phyloP scores from a whole-genome alignment of 768 basidiomycete species.

The Plicaturopsis crispa region DNA sequence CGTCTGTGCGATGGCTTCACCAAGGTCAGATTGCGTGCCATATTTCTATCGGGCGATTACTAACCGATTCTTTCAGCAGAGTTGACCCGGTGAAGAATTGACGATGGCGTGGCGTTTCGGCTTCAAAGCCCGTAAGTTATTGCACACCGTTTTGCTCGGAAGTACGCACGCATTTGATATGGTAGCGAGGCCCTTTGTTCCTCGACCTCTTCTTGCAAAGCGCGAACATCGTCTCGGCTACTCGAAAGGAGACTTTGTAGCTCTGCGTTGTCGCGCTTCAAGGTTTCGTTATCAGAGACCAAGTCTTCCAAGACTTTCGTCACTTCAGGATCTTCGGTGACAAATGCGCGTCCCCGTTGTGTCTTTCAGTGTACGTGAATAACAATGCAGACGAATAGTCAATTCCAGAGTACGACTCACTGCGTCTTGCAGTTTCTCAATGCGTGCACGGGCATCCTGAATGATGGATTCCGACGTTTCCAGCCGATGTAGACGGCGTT shows the following conservation, averaged over 20 bases:
- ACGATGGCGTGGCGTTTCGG: no score
- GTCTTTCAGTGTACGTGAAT: neutral
- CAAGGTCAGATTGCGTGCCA: no score
- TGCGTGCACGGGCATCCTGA: slow-evolving; percentile 52
- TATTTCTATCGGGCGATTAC: no score
- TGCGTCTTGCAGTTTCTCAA: slow-evolving; percentile 53
- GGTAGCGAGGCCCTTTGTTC: slow-evolving; percentile 52
- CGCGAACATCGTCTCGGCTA: slow-evolving; percentile 67
- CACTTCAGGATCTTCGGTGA: slow-evolving; percentile 48
- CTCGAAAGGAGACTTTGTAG: slow-evolving; percentile 67
- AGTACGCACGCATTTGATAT: no score
- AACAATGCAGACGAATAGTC: slow-evolving; percentile 19
- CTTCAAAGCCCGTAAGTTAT: no score
- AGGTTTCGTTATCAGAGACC: slow-evolving; percentile 75
- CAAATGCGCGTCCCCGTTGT: slow-evolving; percentile 5
- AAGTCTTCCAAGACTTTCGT: slow-evolving; percentile 73
- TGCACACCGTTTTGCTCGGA: no score
- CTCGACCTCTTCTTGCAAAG: slow-evolving; percentile 66
- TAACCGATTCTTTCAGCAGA: no score
- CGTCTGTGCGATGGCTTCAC: no score
- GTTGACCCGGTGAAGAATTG: no score
- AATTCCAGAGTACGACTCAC: slow-evolving; percentile 34
- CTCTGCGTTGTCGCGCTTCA: slow-evolving; percentile 79
- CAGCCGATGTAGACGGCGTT: slow-evolving; percentile 48
- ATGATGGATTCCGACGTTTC: slow-evolving; percentile 64